Conservation (phyloP, 306 rosid species). For the Aeschynomene evenia region DNA sequence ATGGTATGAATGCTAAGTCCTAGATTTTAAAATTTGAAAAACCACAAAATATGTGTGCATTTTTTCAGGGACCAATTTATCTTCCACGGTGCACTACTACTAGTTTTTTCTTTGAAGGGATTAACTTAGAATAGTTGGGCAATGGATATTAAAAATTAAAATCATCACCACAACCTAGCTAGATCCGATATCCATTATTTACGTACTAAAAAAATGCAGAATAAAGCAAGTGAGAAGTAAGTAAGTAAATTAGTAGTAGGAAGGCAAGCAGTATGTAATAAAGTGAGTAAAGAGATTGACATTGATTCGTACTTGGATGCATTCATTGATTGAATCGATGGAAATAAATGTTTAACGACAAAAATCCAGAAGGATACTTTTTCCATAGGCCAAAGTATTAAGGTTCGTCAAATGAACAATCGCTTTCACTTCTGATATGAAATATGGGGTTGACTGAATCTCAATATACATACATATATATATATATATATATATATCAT, state of each 20-base stretch:
- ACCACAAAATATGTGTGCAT: too few relatives aligned
- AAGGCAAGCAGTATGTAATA: neutral
- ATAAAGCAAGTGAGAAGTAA: too few relatives aligned
- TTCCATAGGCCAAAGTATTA: conserved; percentile 30
- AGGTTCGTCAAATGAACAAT: conserved; percentile 56
- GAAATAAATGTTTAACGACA: conserved; percentile 40
- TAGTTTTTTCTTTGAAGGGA: too few relatives aligned
- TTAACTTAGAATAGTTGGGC: too few relatives aligned
- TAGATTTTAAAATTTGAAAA: too few relatives aligned
- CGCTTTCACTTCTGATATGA: conserved; percentile 43
- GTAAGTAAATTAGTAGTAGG: conserved; percentile 10
- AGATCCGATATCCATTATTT: too few relatives aligned
- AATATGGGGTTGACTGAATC: conserved; percentile 38
- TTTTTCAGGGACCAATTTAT: too few relatives aligned
- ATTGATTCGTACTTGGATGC: conserved; percentile 18
- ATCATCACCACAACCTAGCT: too few relatives aligned
- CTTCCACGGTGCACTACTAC: too few relatives aligned
- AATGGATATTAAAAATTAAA: too few relatives aligned
- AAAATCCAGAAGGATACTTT: conserved; percentile 37
- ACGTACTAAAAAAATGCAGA: neutral
- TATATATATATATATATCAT: conserved; percentile 6
- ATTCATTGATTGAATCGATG: conserved; percentile 7
- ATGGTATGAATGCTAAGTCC: too few relatives aligned
- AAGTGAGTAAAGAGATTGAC: neutral
- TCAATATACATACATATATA: neutral